A percentile compares a stretch with the other conserved stretches of the same genome.
Evolutionary conservation across 2,329 filamentous ascomycete genomes (phyloP).

Genomic region (Cordyceps cateniannulata): DNA sequence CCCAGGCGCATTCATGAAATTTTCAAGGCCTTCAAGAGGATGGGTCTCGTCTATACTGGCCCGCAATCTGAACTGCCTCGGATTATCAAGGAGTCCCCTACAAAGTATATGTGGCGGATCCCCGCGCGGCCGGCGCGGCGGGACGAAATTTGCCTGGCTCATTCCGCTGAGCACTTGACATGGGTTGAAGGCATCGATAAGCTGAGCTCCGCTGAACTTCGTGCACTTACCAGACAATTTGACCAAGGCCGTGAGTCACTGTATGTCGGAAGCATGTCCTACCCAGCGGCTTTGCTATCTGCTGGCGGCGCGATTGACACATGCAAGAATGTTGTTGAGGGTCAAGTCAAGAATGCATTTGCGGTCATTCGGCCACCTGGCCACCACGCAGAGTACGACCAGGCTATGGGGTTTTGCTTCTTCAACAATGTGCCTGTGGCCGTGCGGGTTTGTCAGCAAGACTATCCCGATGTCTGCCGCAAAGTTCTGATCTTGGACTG

Average conservation of each 20-base stretch:
- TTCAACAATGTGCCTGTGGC: constrained; percentile 98
- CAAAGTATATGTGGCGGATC: constrained; percentile 68
- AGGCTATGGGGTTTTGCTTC: constrained; percentile 89
- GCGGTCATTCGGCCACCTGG: constrained; percentile 92
- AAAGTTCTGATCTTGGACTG: constrained; percentile 94
- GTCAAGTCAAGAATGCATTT: constrained; percentile 86
- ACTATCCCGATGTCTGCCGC: constrained; percentile 72
- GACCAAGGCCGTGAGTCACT: constrained; percentile 67
- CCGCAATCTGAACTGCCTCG: constrained; percentile 46
- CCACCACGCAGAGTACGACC: constrained; percentile 84
- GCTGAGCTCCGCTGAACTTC: constrained; percentile 57
- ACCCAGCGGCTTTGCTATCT: constrained; percentile 72
- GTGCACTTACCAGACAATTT: constrained; percentile 54
- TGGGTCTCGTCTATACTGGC: constrained; percentile 66
- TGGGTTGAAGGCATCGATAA: constrained; percentile 61
- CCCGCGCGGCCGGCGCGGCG: constrained; percentile 68
- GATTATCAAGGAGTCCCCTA: constrained; percentile 48
- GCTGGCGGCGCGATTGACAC: constrained; percentile 94
- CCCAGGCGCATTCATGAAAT: constrained; percentile 89
- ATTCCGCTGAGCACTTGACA: constrained; percentile 67
- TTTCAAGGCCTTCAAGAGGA: constrained; percentile 78
- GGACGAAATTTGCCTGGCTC: constrained; percentile 74
- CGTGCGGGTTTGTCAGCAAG: constrained; percentile 75
- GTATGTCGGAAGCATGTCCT: constrained; percentile 78
- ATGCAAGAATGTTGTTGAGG: constrained; percentile 79